phyloP scores from a whole-genome alignment of 176 grass and related monocot species.

The Hyparrhenia diplandra region DNA sequence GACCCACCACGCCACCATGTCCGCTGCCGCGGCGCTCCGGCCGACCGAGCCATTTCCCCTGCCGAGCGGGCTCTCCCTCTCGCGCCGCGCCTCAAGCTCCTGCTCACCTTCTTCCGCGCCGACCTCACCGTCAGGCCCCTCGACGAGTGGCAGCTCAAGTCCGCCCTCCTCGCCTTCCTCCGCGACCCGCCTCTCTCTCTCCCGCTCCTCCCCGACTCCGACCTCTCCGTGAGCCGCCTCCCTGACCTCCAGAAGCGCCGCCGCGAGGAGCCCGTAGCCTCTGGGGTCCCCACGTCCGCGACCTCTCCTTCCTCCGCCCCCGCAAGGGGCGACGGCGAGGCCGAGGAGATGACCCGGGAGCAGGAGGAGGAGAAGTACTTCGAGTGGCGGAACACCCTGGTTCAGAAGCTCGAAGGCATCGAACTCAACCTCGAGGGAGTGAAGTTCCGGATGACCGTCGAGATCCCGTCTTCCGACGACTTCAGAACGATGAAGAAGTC shows the following conservation, averaged over 20 bases:
- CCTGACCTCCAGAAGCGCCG: slow-evolving; percentile 81
- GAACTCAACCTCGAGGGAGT: slow-evolving; percentile 83
- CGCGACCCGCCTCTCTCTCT: slow-evolving; percentile 58
- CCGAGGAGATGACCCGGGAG: slow-evolving; percentile 35
- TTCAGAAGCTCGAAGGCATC: slow-evolving; percentile 67
- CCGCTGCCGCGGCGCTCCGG: slow-evolving; percentile 25
- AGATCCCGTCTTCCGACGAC: slow-evolving; percentile 61
- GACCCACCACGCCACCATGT: slow-evolving; percentile 29
- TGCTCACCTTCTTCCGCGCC: slow-evolving; percentile 81
- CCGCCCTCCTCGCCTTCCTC: slow-evolving; percentile 71
- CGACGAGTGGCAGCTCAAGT: slow-evolving; percentile 89
- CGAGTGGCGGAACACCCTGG: slow-evolving; percentile 59
- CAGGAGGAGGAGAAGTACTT: slow-evolving; percentile 51
- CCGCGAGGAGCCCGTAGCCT: slow-evolving; percentile 75
- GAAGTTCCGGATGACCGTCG: slow-evolving; percentile 71
- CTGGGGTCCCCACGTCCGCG: slow-evolving; percentile 63
- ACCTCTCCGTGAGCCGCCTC: slow-evolving; percentile 53
- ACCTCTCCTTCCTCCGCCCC: slow-evolving; percentile 57
- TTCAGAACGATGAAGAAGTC: slow-evolving; percentile 74
- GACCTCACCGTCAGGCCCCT: slow-evolving; percentile 68
- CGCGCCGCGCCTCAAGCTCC: slow-evolving; percentile 68
- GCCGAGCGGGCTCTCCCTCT: slow-evolving; percentile 50
- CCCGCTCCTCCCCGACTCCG: slow-evolving; percentile 46
- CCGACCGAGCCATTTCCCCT: slow-evolving; percentile 55
- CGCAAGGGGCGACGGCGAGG: slow-evolving; percentile 6